A percentile compares a stretch with the other conserved stretches of the same genome.
Evolutionary conservation across 2,329 filamentous ascomycete species (phyloP).

Genomic region (Pseudopyrenochaeta lycopersici): DNA sequence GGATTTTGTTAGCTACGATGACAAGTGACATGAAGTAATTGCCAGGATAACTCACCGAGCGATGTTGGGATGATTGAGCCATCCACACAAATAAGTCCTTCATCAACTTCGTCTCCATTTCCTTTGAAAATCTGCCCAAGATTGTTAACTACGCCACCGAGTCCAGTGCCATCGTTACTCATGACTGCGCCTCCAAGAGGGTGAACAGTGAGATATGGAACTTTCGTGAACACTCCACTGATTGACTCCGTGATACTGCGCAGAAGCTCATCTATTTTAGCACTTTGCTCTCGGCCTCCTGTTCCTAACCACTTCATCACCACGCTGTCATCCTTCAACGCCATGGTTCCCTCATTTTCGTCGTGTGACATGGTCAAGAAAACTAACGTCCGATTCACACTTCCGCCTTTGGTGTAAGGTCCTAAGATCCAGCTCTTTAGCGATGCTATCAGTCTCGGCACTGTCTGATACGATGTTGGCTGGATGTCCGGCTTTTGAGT

Average conservation of each 20-base stretch:
- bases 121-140: conserved; percentile 68
- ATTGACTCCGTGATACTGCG: conserved; percentile 65
- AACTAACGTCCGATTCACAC: conserved; percentile 67
- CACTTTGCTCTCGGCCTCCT: conserved; percentile 64
- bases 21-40: too few species aligned
- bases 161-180: conserved; percentile 66
- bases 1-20: too few species aligned
- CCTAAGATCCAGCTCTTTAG: conserved; percentile 66
- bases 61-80: conserved; percentile 69
- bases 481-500: conserved; percentile 59
- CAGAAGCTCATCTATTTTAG: conserved; percentile 62
- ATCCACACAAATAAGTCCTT: conserved; percentile 70
- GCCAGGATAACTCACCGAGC: conserved; percentile 51
- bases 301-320: conserved; percentile 68
- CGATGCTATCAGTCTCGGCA: conserved; percentile 59
- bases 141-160: conserved; percentile 69
- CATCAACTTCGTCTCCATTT: conserved; percentile 59
- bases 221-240: conserved; percentile 68
- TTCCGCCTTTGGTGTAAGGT: conserved; percentile 65
- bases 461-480: conserved; percentile 50
- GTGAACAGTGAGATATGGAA: conserved; percentile 72
- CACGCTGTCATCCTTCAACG: conserved; percentile 67
- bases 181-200: conserved; percentile 73
- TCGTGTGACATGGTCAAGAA: conserved; percentile 75
- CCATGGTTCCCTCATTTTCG: conserved; percentile 68